These are phyloP conservation scores for Colletotrichum sp. DNA, from an alignment of 2,329 filamentous ascomycete genomes.

Conservation along the genomic window DNA sequence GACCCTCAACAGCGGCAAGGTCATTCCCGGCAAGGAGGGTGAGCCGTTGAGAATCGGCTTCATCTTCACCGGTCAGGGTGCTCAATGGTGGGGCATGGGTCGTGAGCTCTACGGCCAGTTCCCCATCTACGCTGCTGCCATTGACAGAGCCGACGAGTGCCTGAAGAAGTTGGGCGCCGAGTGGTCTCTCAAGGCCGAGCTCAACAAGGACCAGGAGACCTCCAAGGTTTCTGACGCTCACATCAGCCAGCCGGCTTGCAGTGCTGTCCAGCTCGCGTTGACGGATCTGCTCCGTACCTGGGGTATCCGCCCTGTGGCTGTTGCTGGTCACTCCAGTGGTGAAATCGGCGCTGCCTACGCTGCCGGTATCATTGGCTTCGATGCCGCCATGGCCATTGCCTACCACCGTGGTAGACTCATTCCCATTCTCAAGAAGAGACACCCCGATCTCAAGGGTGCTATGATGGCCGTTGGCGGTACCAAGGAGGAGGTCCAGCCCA, in stretches of 20 bases:
- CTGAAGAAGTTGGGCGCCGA: slow-evolving; percentile 37
- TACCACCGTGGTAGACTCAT: slow-evolving; percentile 54
- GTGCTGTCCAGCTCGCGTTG: slow-evolving; percentile 53
- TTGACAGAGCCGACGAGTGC: slow-evolving; percentile 35
- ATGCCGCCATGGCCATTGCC: slow-evolving; percentile 51
- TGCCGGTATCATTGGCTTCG: slow-evolving; percentile 38
- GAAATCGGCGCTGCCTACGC: slow-evolving; percentile 55
- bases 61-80: slow-evolving; percentile 32
- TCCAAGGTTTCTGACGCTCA: slow-evolving; percentile 41
- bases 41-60: slow-evolving; percentile 29
- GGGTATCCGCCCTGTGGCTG: slow-evolving; percentile 42
- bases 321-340: slow-evolving; percentile 51
- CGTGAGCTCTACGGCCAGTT: slow-evolving; percentile 31
- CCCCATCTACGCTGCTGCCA: slow-evolving; percentile 36
- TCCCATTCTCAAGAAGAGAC: slow-evolving; percentile 42
- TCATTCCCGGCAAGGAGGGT: slow-evolving; percentile 38
- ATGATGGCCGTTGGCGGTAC: slow-evolving; percentile 62
- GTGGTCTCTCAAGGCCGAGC: slow-evolving; percentile 42
- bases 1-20: slow-evolving; percentile 40
- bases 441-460: slow-evolving; percentile 45
- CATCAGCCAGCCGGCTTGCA: slow-evolving; percentile 49
- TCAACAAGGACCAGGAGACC: slow-evolving; percentile 35
- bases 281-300: slow-evolving; percentile 47
- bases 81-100: slow-evolving; percentile 28
- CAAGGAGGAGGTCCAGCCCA: slow-evolving; percentile 45